Percentiles rank a stretch among this genome's conserved stretches.
phyloP scores from a whole-genome alignment of 352 stramenopile genomes.

The Pythium aristosporum region DNA sequence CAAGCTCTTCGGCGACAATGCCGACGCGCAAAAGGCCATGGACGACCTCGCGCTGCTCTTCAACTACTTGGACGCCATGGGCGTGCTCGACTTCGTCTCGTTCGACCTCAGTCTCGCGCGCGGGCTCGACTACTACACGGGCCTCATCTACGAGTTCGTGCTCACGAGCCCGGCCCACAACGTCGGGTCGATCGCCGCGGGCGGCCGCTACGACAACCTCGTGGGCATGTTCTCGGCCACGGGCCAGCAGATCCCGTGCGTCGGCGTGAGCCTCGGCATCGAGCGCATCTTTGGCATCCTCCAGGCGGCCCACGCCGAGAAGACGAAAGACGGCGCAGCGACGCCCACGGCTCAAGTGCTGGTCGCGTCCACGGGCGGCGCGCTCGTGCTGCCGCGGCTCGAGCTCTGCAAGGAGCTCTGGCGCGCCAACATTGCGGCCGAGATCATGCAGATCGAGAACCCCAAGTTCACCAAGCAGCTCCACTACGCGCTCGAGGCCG shows the following conservation, averaged over 20 bases:
- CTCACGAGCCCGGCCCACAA: conserved; percentile 87
- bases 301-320: conserved; percentile 88
- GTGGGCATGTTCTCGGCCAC: conserved; percentile 97
- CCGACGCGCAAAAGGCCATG: conserved; percentile 83
- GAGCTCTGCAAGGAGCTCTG: conserved; percentile 85
- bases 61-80: conserved; percentile 97
- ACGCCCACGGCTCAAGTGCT: conserved; percentile 86
- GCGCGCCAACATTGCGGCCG: conserved; percentile 92
- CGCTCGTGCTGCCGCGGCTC: conserved; percentile 60
- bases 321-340: conserved; percentile 28
- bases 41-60: conserved; percentile 95
- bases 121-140: conserved; percentile 99
- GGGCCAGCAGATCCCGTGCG: conserved; percentile 95
- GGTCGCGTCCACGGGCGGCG: conserved; percentile 90
- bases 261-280: conserved; percentile 98
- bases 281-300: conserved; percentile 99
- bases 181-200: conserved; percentile 97
- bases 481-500: conserved; percentile 92
- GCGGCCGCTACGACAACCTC: conserved; percentile 98
- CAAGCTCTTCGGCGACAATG: conserved; percentile 91
- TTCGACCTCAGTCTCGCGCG: conserved; percentile 98
- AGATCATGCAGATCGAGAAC: conserved; percentile 96
- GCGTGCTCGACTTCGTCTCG: conserved; percentile 90
- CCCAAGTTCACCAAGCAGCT: conserved; percentile 98
- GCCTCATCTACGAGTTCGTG: conserved; percentile 99